Evolutionary conservation across 1,139 yeast genomes (phyloP).

Genomic region (Candida smagusa): DNA sequence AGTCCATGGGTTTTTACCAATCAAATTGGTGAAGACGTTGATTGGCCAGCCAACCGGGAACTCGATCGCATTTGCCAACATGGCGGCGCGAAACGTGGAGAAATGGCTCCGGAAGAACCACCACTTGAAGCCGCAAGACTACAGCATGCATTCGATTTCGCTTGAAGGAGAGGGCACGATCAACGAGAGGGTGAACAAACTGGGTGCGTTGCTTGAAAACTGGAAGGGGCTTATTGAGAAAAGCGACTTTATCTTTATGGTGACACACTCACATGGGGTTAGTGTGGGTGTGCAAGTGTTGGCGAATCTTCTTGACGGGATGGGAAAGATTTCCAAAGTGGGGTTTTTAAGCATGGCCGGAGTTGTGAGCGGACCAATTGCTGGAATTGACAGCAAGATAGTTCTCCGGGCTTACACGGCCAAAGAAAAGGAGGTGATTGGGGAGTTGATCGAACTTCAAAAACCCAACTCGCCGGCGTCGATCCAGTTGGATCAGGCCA

Average conservation of each 20-base stretch:
- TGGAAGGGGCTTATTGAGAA: slow-evolving; percentile 36
- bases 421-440: slow-evolving; percentile 46
- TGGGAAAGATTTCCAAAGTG: slow-evolving; percentile 19
- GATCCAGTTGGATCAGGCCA: slow-evolving; percentile 26
- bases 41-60: slow-evolving; percentile 49
- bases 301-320: slow-evolving; percentile 24
- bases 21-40: slow-evolving; percentile 43
- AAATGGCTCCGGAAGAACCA: slow-evolving; percentile 37
- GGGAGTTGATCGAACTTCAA: slow-evolving; percentile 47
- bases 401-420: slow-evolving; percentile 45
- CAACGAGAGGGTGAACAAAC: slow-evolving; percentile 35
- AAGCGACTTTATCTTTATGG: slow-evolving; percentile 43
- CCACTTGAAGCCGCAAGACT: slow-evolving; percentile 16
- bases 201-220: slow-evolving; percentile 36
- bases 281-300: slow-evolving; percentile 44
- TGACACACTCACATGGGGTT: slow-evolving; percentile 45
- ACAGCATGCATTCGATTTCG: slow-evolving; percentile 44
- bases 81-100: slow-evolving; percentile 35
- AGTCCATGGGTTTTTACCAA: slow-evolving; percentile 53
- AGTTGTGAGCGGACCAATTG: slow-evolving; percentile 40
- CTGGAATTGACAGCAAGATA: slow-evolving; percentile 43
- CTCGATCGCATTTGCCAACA: slow-evolving; percentile 31
- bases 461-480: slow-evolving; percentile 34
- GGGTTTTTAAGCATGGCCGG: slow-evolving; percentile 50
- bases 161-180: slow-evolving; percentile 53